Evolutionary conservation across 2,329 filamentous ascomycete species (phyloP), one percentile per base, ranked within the genome.

Genomic region (Aaosphaeria arxii): DNA sequence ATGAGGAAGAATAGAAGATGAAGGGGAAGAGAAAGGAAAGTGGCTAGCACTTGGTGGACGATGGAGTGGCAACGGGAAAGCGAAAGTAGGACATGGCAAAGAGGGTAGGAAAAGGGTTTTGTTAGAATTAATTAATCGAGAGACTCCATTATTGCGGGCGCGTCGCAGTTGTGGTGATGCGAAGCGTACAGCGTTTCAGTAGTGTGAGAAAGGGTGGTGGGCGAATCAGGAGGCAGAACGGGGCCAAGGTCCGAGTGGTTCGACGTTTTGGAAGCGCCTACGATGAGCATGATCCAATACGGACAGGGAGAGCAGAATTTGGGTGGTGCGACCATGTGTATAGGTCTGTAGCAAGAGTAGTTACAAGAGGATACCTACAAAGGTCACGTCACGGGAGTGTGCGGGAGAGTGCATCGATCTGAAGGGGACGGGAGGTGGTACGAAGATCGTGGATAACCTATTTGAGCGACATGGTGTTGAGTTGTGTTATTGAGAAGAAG

Each of bases 171-270:
- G 56, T 7, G 54, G 50, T 36, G 48, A 49, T 36, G 56, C 62
- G 64, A 63, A 52, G 64, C 66, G 57, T 55, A 50, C 24, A 47
- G 51, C 55, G 67, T 69, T 66, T 69, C 66, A 67, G 58, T 49
- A 56, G 59, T 57, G 64, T 69, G 57, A 52, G 59, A 67, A 58
- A 48, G n/a, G 33, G 33, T 36, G 9, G 53, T 45, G 39, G 52
- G 48, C 66, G 54, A 68, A 69, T 68, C 62, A 69, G 52, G 33
- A 9, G 7, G n/a, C 33, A 36, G 33, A 36, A 49, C 44, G 11
- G n/a, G 32, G 35, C 47, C 28, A 44, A 40, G 35, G 44, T n/a
- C 49, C 33, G 46, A 44, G 54, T 62, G 54, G 61, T 57, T 54
- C 60, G 58, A 64, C 57, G 55, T 54, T 61, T 56, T 55, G 54